These are phyloP conservation scores for Toxoplasma gondii DNA, from an alignment of 169 alveolate species.

Conservation along the genomic window DNA sequence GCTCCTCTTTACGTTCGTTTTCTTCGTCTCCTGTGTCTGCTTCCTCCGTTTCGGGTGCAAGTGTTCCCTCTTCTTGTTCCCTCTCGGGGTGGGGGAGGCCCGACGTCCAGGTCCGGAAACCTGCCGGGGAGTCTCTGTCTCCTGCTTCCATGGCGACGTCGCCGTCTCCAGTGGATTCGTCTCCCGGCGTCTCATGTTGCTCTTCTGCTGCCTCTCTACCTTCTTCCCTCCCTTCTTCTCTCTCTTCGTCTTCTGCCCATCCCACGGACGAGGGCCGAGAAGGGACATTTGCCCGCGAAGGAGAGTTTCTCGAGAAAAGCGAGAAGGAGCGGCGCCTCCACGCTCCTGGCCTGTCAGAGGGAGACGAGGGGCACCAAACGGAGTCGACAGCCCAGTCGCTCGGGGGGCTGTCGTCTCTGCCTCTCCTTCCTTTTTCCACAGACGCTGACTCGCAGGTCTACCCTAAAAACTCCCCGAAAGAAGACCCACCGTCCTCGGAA, in stretches of 20 bases:
- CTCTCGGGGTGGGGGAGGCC: not conserved
- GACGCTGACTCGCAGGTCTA: not conserved
- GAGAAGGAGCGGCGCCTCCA: not conserved
- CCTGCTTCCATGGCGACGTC: not conserved
- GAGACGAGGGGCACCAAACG: not conserved
- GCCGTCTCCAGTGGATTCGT: not conserved
- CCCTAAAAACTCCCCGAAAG: not conserved
- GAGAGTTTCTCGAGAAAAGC: too few species aligned
- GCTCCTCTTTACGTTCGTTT: not conserved
- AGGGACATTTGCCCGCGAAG: too few species aligned
- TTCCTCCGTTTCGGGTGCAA: too few species aligned
- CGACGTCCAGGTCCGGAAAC: not conserved
- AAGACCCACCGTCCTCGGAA: not conserved
- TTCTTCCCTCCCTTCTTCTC: not conserved
- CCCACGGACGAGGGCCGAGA: not conserved
- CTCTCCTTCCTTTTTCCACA: not conserved
- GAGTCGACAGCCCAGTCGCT: not conserved
- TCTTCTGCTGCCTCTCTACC: not conserved
- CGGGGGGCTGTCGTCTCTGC: not conserved
- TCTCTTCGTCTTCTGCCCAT: not conserved
- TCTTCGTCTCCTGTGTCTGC: too few species aligned
- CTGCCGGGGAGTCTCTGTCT: not conserved
- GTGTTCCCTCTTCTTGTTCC: not conserved
- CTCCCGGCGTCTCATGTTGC: not conserved
- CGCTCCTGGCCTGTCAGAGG: not conserved